Conservation (phyloP, 805 yeast genomes). For the Kazachstania psychrophila region DNA sequence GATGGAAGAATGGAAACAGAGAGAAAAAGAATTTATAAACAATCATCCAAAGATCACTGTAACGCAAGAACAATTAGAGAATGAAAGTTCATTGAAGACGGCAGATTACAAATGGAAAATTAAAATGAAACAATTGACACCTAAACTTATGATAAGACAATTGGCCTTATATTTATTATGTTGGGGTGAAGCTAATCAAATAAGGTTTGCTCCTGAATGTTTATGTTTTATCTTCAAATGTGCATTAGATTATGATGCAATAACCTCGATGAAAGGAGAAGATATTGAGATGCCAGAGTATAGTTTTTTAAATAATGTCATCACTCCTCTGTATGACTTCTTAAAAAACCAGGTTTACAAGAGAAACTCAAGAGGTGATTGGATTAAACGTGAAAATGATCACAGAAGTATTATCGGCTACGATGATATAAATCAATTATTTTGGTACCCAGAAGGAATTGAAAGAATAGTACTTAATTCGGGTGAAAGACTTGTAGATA, state of each 20-base stretch:
- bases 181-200: constrained; percentile 88
- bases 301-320: constrained; percentile 53
- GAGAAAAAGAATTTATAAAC: constrained; percentile 41
- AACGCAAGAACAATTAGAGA: constrained; percentile 57
- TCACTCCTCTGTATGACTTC: constrained; percentile 65
- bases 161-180: constrained; percentile 59
- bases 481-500: constrained; percentile 42
- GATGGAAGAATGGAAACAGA: constrained; percentile 34
- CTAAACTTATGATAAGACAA: constrained; percentile 56
- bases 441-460: constrained; percentile 73
- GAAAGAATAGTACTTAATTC: constrained; percentile 42
- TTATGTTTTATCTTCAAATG: constrained; percentile 77
- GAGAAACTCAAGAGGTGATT: constrained; percentile 39
- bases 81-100: constrained; percentile 56
- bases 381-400: constrained; percentile 58
- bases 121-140: constrained; percentile 46
- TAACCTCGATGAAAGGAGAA: constrained; percentile 25
- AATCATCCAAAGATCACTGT: constrained; percentile 47
- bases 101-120: constrained; percentile 77
- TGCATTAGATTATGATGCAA: constrained; percentile 61
- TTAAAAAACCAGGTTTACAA: constrained; percentile 59
- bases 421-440: constrained; percentile 82
- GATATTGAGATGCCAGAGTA: constrained; percentile 33
- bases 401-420: constrained; percentile 70
- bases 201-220: constrained; percentile 85